Evolutionary conservation across 345 rosid genomes (phyloP).

Genomic region (Eucalyptus rudis): DNA sequence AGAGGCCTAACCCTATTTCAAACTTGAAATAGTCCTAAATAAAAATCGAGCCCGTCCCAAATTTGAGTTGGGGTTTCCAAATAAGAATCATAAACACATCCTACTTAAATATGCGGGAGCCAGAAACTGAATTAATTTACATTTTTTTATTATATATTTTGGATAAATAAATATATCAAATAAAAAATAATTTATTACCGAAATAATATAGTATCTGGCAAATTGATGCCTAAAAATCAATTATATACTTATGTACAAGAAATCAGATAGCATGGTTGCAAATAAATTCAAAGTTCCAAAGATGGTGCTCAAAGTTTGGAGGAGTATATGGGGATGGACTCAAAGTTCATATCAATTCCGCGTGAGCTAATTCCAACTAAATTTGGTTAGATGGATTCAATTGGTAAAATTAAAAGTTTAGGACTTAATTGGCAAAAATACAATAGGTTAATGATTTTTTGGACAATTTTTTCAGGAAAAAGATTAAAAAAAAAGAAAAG

Average conservation of each 20-base stretch:
- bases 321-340: not conserved
- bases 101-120: not conserved
- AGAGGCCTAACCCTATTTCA: not conserved
- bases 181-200: not conserved
- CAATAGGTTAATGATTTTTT: rapidly evolving
- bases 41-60: not conserved
- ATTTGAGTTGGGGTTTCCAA: not conserved
- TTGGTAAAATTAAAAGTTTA: too few relatives aligned
- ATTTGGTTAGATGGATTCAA: rapidly evolving
- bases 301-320: not conserved
- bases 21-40: not conserved
- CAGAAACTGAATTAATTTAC: not conserved
- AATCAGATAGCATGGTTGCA: not conserved
- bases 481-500: too few relatives aligned
- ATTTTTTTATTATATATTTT: not conserved
- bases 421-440: rapidly evolving
- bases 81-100: not conserved
- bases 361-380: rapidly evolving
- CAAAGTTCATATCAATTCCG: too few relatives aligned
- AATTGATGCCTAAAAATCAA: not conserved
- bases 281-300: not conserved
- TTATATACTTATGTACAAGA: not conserved
- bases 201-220: not conserved
- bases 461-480: too few relatives aligned
- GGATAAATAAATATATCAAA: not conserved